These are phyloP conservation scores for Stenocarpella maydis DNA, from an alignment of 2,329 filamentous ascomycete species.

Conservation along the genomic window DNA sequence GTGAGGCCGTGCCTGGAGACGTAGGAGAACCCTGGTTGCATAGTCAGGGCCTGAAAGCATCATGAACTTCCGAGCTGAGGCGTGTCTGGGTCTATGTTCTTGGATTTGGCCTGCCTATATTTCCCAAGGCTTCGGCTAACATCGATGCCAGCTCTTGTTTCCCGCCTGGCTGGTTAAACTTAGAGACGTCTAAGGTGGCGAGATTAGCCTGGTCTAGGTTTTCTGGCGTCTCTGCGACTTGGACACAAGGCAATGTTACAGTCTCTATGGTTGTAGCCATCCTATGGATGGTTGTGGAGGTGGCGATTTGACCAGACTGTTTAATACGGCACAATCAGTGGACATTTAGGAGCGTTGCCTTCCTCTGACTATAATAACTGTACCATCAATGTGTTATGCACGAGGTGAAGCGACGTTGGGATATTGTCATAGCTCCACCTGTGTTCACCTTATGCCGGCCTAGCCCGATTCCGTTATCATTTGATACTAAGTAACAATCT, in stretches of 20 bases:
- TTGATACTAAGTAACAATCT: background rate
- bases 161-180: slow-evolving; percentile 31
- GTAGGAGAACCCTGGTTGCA: slow-evolving; percentile 57
- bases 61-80: too few species aligned
- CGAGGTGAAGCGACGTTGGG: background rate
- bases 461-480: background rate
- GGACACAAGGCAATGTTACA: background rate
- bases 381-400: background rate
- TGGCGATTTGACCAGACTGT: background rate
- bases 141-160: slow-evolving; percentile 40
- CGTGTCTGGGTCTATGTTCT: background rate
- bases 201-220: slow-evolving; percentile 24
- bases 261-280: background rate
- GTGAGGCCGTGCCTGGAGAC: slow-evolving; percentile 65
- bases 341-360: background rate
- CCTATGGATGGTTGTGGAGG: background rate
- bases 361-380: background rate
- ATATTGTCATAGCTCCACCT: background rate
- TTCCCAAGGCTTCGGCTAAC: slow-evolving; percentile 19
- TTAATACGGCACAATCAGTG: background rate
- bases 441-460: background rate
- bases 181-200: slow-evolving; percentile 30
- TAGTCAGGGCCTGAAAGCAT: background rate
- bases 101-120: slow-evolving; percentile 19
- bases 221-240: slow-evolving; percentile 2